phyloP scores from a whole-genome alignment of 345 rosid genomes.

The Linum tenue region DNA sequence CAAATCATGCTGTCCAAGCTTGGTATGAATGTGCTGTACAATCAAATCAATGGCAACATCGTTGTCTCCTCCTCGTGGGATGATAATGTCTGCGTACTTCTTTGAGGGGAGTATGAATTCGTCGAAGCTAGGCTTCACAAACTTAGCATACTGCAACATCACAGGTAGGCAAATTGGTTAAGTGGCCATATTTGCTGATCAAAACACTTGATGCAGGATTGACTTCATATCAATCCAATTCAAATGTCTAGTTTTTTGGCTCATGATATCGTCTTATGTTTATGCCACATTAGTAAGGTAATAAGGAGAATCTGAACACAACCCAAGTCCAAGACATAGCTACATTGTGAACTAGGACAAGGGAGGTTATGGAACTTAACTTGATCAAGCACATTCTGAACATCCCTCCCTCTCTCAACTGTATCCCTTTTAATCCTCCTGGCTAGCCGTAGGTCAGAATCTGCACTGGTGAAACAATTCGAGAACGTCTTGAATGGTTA shows the following conservation, averaged over 20 bases:
- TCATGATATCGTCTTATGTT: too few relatives aligned
- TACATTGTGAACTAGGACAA: too few relatives aligned
- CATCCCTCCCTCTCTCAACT: slow-evolving; percentile 74
- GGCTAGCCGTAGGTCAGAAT: slow-evolving; percentile 76
- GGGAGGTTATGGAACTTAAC: slow-evolving; percentile 20
- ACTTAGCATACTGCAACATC: slow-evolving; percentile 56
- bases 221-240: too few relatives aligned
- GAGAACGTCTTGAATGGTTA: slow-evolving; percentile 2
- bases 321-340: too few relatives aligned
- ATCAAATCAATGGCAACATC: slow-evolving; percentile 78
- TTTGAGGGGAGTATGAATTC: slow-evolving; percentile 78
- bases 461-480: slow-evolving; percentile 36
- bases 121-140: slow-evolving; percentile 88
- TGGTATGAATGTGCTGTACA: slow-evolving; percentile 64
- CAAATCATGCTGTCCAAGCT: slow-evolving; percentile 75
- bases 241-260: too few relatives aligned
- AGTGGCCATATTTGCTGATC: neutral
- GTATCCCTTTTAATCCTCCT: slow-evolving; percentile 79
- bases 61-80: slow-evolving; percentile 88
- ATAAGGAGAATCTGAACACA: too few relatives aligned
- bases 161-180: slow-evolving; percentile 4
- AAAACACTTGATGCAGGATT: too few relatives aligned
- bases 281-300: too few relatives aligned
- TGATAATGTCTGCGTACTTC: slow-evolving; percentile 77
- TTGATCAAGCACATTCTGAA: slow-evolving; percentile 73